These are phyloP conservation scores for Murraya koenigii DNA, from an alignment of 345 rosid genomes.

Conservation along the genomic window DNA sequence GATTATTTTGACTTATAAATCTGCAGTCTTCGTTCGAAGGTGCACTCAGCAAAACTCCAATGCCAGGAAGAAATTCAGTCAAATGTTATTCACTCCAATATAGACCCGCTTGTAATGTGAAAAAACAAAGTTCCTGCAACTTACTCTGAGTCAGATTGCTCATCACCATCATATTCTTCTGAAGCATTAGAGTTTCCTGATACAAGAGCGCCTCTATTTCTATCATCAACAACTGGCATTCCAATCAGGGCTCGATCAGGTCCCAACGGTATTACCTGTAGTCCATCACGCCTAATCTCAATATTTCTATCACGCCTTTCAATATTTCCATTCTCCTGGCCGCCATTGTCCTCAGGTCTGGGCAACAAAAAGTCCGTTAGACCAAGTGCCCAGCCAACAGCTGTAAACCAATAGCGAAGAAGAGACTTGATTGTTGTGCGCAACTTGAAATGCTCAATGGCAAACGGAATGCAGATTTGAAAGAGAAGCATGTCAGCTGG, in stretches of 20 bases:
- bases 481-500: conserved; percentile 98
- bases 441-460: conserved; percentile 84
- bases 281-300: conserved; percentile 76
- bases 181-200: conserved; percentile 37
- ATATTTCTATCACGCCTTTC: conserved; percentile 84
- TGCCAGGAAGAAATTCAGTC: neutral
- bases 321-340: conserved; percentile 70
- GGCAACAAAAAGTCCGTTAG: conserved; percentile 82
- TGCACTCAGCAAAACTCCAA: neutral
- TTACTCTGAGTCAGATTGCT: conserved; percentile 87
- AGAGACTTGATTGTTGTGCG: conserved; percentile 88
- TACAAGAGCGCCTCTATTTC: conserved; percentile 42
- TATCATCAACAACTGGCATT: conserved; percentile 48
- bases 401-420: conserved; percentile 85
- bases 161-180: conserved; percentile 80
- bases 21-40: neutral
- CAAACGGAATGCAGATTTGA: conserved; percentile 98
- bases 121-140: conserved; percentile 27
- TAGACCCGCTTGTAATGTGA: neutral
- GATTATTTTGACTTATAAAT: neutral
- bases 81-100: neutral
- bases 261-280: conserved; percentile 49
- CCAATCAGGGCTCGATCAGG: conserved; percentile 66
- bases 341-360: conserved; percentile 68
- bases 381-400: conserved; percentile 94